These are phyloP conservation scores for Alternaria triticina DNA, from an alignment of 2,329 filamentous ascomycete genomes.

Conservation along the genomic window DNA sequence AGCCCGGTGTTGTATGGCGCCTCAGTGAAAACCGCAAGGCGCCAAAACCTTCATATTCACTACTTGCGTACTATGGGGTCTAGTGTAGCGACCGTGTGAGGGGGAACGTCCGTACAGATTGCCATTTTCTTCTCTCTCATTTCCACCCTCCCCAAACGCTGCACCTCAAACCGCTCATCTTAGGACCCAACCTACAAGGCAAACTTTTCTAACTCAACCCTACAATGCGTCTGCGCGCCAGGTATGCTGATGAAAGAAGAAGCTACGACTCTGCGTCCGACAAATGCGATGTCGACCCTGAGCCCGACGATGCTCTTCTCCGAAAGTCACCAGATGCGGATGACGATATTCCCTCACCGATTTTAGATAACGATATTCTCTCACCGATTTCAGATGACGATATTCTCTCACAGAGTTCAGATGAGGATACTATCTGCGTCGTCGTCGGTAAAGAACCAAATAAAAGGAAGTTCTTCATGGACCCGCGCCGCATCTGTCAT, in stretches of 20 bases:
- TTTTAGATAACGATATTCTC: neutral
- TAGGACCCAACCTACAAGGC: neutral
- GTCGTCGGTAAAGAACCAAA: neutral
- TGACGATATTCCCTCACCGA: too few relatives aligned
- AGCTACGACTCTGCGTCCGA: neutral
- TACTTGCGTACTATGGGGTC: neutral
- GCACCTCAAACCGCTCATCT: neutral
- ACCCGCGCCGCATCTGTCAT: neutral
- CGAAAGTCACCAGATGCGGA: neutral
- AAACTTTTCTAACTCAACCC: neutral
- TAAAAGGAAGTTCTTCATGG: neutral
- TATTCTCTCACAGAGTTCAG: neutral
- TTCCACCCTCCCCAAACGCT: neutral
- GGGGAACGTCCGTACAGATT: neutral
- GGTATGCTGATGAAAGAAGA: neutral
- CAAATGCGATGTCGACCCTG: neutral
- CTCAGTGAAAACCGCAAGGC: neutral
- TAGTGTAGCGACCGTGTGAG: neutral
- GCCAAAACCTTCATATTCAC: neutral
- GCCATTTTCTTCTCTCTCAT: neutral
- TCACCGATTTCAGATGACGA: neutral
- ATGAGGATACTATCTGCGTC: neutral
- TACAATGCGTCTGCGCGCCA: neutral
- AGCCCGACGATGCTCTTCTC: neutral
- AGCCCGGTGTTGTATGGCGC: neutral